phyloP scores from a whole-genome alignment of 352 stramenopile species.

The Pythium rhizo-oryzae region DNA sequence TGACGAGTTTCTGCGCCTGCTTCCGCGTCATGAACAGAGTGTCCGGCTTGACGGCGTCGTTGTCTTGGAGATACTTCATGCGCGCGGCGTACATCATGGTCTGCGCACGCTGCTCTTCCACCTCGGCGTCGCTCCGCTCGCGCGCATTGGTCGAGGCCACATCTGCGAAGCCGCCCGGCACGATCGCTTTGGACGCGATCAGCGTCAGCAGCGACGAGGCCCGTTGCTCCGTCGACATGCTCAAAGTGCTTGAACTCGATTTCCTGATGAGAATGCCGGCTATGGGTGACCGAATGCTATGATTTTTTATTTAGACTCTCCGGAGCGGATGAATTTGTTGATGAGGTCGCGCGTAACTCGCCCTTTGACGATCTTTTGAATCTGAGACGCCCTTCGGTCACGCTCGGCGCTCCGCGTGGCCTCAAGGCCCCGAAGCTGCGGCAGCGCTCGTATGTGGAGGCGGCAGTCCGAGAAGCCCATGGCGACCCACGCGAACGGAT shows the following conservation, averaged over 20 bases:
- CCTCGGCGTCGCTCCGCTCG: slow-evolving; percentile 21
- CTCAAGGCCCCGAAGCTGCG: slow-evolving; percentile 48
- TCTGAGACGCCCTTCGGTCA: slow-evolving; percentile 38
- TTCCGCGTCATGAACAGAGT: slow-evolving; percentile 78
- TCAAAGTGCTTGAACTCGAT: background rate
- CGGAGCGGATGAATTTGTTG: slow-evolving; percentile 42
- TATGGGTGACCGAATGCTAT: too few species aligned
- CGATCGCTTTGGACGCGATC: slow-evolving; percentile 35
- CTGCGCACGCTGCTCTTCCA: slow-evolving; percentile 55
- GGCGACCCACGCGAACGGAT: slow-evolving; percentile 29
- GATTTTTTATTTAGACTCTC: slow-evolving; percentile 20
- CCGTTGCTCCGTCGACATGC: slow-evolving; percentile 26
- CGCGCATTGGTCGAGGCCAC: background rate
- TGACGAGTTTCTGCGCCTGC: slow-evolving; percentile 68
- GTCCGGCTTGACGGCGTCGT: slow-evolving; percentile 51
- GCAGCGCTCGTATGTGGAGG: slow-evolving; percentile 41
- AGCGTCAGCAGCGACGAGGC: slow-evolving; percentile 37
- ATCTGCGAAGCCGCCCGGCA: slow-evolving; percentile 24
- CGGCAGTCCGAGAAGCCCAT: slow-evolving; percentile 45
- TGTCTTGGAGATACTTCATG: slow-evolving; percentile 74
- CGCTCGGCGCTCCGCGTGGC: slow-evolving; percentile 36
- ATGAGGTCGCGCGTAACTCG: slow-evolving; percentile 52
- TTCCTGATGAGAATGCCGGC: background rate
- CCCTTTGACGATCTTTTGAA: slow-evolving; percentile 69
- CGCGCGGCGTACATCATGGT: slow-evolving; percentile 81